A percentile compares a stretch with the other conserved stretches of the same genome.
phyloP scores from a whole-genome alignment of 768 basidiomycete species.

The Galerina marginata region DNA sequence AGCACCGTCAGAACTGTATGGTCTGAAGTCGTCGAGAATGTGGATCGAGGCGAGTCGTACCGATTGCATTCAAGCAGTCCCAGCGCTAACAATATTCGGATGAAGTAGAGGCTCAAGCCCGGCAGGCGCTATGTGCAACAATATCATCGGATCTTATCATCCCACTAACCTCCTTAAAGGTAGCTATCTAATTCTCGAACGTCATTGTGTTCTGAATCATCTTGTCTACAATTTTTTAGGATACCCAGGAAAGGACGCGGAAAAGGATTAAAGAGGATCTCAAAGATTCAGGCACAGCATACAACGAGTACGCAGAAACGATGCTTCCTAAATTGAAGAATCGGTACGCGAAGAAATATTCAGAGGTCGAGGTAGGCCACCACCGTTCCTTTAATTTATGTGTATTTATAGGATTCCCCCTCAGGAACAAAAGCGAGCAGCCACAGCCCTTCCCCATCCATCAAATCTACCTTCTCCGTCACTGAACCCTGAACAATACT shows the following conservation, averaged over 20 bases:
- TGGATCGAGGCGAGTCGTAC: conserved; percentile 69
- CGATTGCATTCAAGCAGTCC: not conserved
- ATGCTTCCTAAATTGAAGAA: conserved; percentile 83
- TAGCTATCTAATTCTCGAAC: conserved; percentile 25
- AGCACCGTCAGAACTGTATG: conserved; percentile 75
- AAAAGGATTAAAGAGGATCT: conserved; percentile 92
- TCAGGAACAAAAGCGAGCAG: conserved; percentile 70
- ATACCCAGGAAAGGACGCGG: conserved; percentile 90
- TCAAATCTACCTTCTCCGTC: conserved; percentile 34
- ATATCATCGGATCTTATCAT: conserved; percentile 76
- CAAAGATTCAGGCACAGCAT: conserved; percentile 75
- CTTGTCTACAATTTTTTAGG: conserved; percentile 46
- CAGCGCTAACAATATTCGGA: not conserved
- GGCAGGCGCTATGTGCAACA: conserved; percentile 78
- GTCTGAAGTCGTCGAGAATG: conserved; percentile 84
- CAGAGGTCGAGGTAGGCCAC: conserved; percentile 77
- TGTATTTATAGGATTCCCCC: not conserved
- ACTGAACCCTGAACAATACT: conserved; percentile 36
- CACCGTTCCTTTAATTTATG: not conserved
- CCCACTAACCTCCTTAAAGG: conserved; percentile 72
- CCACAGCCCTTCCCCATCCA: conserved; percentile 40
- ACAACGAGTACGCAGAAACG: conserved; percentile 82
- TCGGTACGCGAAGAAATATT: conserved; percentile 82
- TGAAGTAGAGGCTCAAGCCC: conserved; percentile 74
- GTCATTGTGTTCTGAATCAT: conserved; percentile 7